Base-by-base conservation (phyloP, 75 land plant genomes). In the Pinus taeda region DNA sequence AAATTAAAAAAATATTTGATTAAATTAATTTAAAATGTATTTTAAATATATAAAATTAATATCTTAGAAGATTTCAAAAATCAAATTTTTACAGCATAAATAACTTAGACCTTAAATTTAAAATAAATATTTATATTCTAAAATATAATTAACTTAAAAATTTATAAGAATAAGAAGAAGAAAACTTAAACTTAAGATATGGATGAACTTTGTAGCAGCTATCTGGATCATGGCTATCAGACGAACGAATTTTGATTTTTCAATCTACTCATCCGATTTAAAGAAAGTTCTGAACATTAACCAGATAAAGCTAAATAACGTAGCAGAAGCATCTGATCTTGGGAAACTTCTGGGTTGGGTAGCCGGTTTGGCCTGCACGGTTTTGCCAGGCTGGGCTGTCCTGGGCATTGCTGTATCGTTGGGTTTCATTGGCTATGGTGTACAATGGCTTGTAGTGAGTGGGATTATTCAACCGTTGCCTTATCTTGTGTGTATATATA, bases 171-270 rank as follows among this genome's bases (percentile, higher is more conserved):
- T n/a, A n/a, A n/a, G n/a, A n/a, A n/a, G n/a, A n/a, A n/a, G n/a
- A n/a, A n/a, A n/a, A n/a, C n/a, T n/a, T n/a, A n/a, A n/a, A n/a
- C n/a, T 36, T 15, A 21, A 20, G 53, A 69, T 39, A 69, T 95
- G 95, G 96, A 79, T 91, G 57, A 95, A 90, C 65, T 80, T 95
- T 22, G 88, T 95, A 36, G 89, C 88, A 0, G 81, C 86, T 14
- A 93, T 93, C 22, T 95, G 96, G 98, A 79, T 95, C 20, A 94
- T 91, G 77, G 76, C 94, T 18, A 83, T 91, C 11, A 87, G 90
- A 15, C 96, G 96, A 21, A 82, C 89, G 11, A 93, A 93, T 77
- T 73, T 81, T 20, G 89, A 87, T 57, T 93, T 93, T 57, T 85
- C 98, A 4, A 92, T 89, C 49, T 95, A 95, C 84, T 96, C 99